Evolutionary conservation across 1,139 yeast species (phyloP), one percentile per base, ranked within the genome.

Genomic region (Zygosaccharomyces pseudobailii): DNA sequence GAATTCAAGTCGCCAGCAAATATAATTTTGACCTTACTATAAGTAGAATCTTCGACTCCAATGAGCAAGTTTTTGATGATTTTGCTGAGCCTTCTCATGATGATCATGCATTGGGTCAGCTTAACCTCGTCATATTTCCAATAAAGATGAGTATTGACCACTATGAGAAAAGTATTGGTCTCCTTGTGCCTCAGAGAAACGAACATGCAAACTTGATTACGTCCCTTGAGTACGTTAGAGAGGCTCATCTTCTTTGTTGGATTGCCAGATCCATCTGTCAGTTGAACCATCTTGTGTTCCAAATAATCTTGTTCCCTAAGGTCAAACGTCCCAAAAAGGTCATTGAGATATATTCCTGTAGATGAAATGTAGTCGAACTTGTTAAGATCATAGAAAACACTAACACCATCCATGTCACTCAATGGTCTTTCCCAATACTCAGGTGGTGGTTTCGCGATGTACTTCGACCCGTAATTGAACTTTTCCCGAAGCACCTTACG

Each of bases 101-200:
- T 62, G 9, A 77, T 63, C 59, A 76, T 72, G n/a, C 78, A 70
- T 56, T 80, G 85, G 39, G 78, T 58, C 10, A 79, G 63, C 55
- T 78, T 79, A 21, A 80, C 81, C 53, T 79, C 82, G 48, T 74
- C 73, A 49, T 67, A 74, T 51, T 75, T 72, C 85, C 85, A 80
- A 57, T 80, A 80, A n/a, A 80, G 64, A 60, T 80, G 85, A 1
- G 84, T 79, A 52, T 79, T 80, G 13, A 80, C 66, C 1, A 78
- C 71, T 43, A 75, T 75, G 5, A 79, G 59, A 2, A 62, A 54
- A 36, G 71, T 67, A 13, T 67, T 62, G 0, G 77, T 69, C 2
- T 50, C 52, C 45, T 63, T 67, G 57, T 80, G 84, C 48, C 66
- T 62, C 24, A 79, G 58, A 22, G 74, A 73, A 3, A 75, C 67